Evolutionary conservation across 2,329 filamentous ascomycete genomes (phyloP).

Genomic region (Acarospora socialis): DNA sequence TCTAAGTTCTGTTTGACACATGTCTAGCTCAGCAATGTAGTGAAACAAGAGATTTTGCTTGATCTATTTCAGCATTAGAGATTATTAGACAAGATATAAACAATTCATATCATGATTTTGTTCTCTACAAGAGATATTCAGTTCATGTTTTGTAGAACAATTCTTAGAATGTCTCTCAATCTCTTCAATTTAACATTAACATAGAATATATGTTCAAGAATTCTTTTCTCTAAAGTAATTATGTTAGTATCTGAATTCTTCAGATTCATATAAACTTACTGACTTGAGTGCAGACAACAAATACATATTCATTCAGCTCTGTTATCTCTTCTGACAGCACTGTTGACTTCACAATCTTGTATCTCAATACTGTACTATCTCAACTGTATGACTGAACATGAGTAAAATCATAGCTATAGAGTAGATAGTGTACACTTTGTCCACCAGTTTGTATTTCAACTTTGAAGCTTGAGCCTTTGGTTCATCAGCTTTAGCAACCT

Average conservation of each 20-base stretch:
- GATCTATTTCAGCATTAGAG: slow-evolving; percentile 6
- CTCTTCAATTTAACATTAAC: slow-evolving; percentile 6
- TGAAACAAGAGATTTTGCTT: slow-evolving; percentile 6
- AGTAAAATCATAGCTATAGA: slow-evolving; percentile 4
- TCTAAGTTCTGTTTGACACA: slow-evolving; percentile 5
- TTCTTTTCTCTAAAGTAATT: slow-evolving; percentile 2
- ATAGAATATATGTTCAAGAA: slow-evolving; percentile 4
- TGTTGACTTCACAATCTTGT: not conserved
- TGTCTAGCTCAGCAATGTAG: slow-evolving; percentile 3
- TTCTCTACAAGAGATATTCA: slow-evolving; percentile 6
- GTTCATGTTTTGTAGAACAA: slow-evolving; percentile 2
- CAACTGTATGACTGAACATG: slow-evolving; percentile 1
- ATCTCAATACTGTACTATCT: not conserved
- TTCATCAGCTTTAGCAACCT: slow-evolving; percentile 5
- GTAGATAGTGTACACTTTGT: slow-evolving; percentile 5
- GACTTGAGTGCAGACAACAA: not conserved
- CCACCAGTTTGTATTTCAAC: slow-evolving; percentile 7
- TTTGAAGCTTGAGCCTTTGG: slow-evolving; percentile 4
- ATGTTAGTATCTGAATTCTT: slow-evolving; percentile 3
- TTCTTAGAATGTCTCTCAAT: slow-evolving; percentile 5
- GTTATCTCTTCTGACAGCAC: not conserved
- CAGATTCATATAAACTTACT: slow-evolving; percentile 2
- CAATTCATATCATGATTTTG: slow-evolving; percentile 4
- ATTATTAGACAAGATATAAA: slow-evolving; percentile 1
- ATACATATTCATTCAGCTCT: not conserved